Conservation (phyloP, 257 asterid genomes). For the Petunia secreta region DNA sequence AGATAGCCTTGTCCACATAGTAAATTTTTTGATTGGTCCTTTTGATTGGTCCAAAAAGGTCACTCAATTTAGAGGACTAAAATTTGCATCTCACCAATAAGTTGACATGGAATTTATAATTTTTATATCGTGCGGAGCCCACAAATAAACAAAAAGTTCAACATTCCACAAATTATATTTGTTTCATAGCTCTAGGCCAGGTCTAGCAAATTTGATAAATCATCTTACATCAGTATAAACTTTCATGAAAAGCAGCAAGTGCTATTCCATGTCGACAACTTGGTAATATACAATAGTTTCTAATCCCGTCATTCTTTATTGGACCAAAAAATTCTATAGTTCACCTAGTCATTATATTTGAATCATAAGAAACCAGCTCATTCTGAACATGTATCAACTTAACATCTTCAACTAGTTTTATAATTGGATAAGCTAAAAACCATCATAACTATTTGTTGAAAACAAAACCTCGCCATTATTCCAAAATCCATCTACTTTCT, state of each 20-base stretch:
- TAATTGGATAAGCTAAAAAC: too few relatives aligned
- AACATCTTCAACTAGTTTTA: too few relatives aligned
- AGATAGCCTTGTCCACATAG: too few relatives aligned
- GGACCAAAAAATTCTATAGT: background rate
- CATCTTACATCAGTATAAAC: background rate
- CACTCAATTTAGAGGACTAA: too few relatives aligned
- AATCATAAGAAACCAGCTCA: slow-evolving; percentile 43
- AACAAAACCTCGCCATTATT: slow-evolving; percentile 49
- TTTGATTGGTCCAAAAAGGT: too few relatives aligned
- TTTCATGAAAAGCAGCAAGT: background rate
- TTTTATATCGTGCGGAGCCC: too few relatives aligned
- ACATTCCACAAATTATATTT: background rate
- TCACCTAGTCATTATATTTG: slow-evolving; percentile 22
- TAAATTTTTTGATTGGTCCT: too few relatives aligned
- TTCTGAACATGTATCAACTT: too few relatives aligned
- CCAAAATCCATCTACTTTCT: slow-evolving; percentile 47
- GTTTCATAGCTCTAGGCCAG: background rate
- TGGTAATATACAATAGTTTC: background rate
- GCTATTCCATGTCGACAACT: background rate
- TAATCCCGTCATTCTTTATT: background rate
- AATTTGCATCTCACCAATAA: too few relatives aligned
- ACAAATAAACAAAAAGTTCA: background rate
- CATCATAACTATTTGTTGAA: slow-evolving; percentile 19
- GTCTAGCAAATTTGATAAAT: background rate
- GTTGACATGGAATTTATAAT: too few relatives aligned